These are phyloP conservation scores for Monosporascus ibericus DNA, from an alignment of 2,329 filamentous ascomycete genomes.

Conservation along the genomic window DNA sequence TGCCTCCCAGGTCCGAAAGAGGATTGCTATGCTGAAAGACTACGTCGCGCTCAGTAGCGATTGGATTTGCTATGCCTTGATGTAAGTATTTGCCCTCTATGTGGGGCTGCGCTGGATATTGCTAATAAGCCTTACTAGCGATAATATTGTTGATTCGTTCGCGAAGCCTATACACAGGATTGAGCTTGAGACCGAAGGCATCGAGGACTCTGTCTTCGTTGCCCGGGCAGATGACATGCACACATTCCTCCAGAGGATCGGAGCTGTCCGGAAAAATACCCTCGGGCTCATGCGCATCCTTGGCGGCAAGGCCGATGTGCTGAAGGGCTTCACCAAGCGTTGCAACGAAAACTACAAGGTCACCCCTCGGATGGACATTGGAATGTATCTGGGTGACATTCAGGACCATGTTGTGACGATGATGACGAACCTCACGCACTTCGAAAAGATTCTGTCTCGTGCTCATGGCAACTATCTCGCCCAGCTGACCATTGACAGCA, in stretches of 20 bases:
- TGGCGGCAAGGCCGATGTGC: conserved; percentile 96
- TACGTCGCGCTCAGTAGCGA: conserved; percentile 92
- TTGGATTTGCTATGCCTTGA: conserved; percentile 98
- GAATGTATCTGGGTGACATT: conserved; percentile 92
- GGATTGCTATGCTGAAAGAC: conserved; percentile 88
- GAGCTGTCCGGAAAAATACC: conserved; percentile 86
- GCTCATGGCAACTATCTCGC: conserved; percentile 95
- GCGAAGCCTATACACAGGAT: conserved; percentile 83
- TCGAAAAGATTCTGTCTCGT: conserved; percentile 94
- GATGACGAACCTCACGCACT: conserved; percentile 93
- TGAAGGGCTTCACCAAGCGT: conserved; percentile 94
- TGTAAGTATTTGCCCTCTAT: conserved; percentile 49
- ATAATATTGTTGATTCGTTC: conserved; percentile 96
- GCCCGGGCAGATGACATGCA: conserved; percentile 86
- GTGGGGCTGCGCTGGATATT: not conserved
- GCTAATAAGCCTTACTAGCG: conserved; percentile 42
- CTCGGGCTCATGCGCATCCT: conserved; percentile 90
- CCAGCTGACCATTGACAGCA: conserved; percentile 86
- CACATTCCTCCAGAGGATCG: conserved; percentile 80
- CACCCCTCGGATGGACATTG: conserved; percentile 92
- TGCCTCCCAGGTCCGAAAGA: conserved; percentile 79
- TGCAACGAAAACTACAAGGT: conserved; percentile 97
- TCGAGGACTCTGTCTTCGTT: conserved; percentile 93
- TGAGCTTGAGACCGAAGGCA: conserved; percentile 82
- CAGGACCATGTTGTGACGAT: conserved; percentile 99